A percentile compares a stretch with the other conserved stretches of the same genome.
phyloP scores from a whole-genome alignment of 768 basidiomycete genomes.

The Ephemerocybe angulata region DNA sequence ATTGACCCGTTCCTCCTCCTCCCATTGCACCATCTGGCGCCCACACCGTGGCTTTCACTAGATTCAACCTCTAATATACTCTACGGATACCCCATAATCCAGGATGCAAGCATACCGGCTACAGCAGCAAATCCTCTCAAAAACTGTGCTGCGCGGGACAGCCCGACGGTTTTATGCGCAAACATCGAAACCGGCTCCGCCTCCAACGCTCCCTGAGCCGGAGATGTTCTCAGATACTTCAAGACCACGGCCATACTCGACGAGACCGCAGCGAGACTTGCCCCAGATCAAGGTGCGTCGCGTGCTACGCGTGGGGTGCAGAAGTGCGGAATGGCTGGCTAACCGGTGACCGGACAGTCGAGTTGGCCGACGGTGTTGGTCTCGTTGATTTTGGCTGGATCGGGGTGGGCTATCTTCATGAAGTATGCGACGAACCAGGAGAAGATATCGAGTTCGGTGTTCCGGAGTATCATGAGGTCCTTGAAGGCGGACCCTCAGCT shows the following conservation, averaged over 20 bases:
- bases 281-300: slow-evolving; percentile 10
- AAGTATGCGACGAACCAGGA: slow-evolving; percentile 73
- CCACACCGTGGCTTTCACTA: no score
- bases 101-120: no score
- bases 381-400: slow-evolving; percentile 47
- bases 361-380: slow-evolving; percentile 59
- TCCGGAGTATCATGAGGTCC: slow-evolving; percentile 60
- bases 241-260: slow-evolving; percentile 36
- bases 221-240: slow-evolving; percentile 25
- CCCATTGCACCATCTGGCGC: no score
- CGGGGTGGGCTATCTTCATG: slow-evolving; percentile 68
- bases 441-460: slow-evolving; percentile 71
- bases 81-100: no score
- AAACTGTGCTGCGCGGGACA: no score
- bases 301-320: neutral
- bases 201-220: slow-evolving; percentile 22
- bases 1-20: no score
- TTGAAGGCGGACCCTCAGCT: slow-evolving; percentile 51
- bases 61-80: no score
- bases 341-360: slow-evolving; percentile 25
- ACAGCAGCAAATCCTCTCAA: no score
- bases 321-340: neutral
- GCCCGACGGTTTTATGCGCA: no score
- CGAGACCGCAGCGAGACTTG: slow-evolving; percentile 26
- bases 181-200: slow-evolving; percentile 18